Evolutionary conservation across 495 filamentous ascomycete species (phyloP).

Genomic region (Podospora sp.): DNA sequence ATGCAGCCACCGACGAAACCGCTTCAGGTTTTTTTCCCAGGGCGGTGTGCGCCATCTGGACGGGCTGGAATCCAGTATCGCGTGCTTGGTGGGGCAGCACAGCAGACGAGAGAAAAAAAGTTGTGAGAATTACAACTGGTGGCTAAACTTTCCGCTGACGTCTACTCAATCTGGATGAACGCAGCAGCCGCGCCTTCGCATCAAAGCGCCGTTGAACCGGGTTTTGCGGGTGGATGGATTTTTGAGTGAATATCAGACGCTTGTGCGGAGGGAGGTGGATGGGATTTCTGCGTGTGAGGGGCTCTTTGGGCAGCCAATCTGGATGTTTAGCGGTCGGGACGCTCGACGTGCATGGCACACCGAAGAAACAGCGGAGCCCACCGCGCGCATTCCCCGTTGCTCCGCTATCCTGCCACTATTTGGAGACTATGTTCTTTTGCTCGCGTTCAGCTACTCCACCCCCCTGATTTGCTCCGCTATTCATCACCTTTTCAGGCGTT

Average conservation of each 20-base stretch:
- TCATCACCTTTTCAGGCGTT: no score
- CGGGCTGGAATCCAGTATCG: background rate
- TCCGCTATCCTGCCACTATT: background rate
- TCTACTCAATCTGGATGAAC: constrained; percentile 35
- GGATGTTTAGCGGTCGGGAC: background rate
- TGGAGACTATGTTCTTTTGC: no score
- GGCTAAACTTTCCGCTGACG: constrained; percentile 32
- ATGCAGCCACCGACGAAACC: background rate
- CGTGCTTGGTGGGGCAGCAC: background rate
- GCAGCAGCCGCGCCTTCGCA: background rate
- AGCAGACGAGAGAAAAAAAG: background rate
- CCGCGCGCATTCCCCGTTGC: background rate
- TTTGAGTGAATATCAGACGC: background rate
- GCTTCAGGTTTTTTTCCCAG: background rate
- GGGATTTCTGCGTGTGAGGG: background rate
- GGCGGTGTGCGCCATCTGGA: background rate
- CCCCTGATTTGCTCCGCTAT: no score
- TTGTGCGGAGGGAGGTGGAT: background rate
- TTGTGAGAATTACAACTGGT: background rate
- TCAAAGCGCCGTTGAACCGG: background rate
- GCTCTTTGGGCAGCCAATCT: constrained; percentile 2
- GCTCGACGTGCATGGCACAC: background rate
- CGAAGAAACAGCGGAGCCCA: background rate
- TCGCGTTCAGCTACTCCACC: no score
- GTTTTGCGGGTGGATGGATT: constrained; percentile 12